These are phyloP conservation scores for Dryas integrifolia DNA, from an alignment of 331 rosid genomes.

Conservation along the genomic window DNA sequence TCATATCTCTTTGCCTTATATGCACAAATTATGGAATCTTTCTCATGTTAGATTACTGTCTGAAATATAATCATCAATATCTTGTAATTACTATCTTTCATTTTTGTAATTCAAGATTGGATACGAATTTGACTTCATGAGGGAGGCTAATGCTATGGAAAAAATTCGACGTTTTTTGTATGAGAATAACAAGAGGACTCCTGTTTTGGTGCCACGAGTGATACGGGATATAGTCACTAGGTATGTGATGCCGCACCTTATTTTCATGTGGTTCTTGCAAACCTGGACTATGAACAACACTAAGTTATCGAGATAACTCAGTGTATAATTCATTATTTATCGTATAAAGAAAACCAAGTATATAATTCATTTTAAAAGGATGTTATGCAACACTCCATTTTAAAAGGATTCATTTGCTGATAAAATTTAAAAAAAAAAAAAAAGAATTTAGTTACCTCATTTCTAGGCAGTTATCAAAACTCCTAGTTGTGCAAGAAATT, in stretches of 20 bases:
- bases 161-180: conserved; percentile 61
- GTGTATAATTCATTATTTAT: too few species aligned
- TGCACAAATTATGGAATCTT: conserved; percentile 11
- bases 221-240: conserved; percentile 65
- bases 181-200: conserved; percentile 61
- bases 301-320: too few species aligned
- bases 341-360: too few species aligned
- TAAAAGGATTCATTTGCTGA: too few species aligned
- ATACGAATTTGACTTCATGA: conserved; percentile 84
- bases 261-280: conserved; percentile 13
- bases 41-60: background rate
- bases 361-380: too few species aligned
- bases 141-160: conserved; percentile 87
- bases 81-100: conserved; percentile 29
- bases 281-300: too few species aligned
- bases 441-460: too few species aligned
- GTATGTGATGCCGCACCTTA: conserved; percentile 37
- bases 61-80: conserved; percentile 25
- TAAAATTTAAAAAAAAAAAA: too few species aligned
- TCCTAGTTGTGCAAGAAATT: too few species aligned
- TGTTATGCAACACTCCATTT: too few species aligned
- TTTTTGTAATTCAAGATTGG: conserved; percentile 66
- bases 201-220: conserved; percentile 77
- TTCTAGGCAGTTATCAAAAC: too few species aligned
- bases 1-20: conserved; percentile 3